Base-by-base conservation (phyloP, 2,329 filamentous ascomycete species). In the Cordyceps farinosa region DNA sequence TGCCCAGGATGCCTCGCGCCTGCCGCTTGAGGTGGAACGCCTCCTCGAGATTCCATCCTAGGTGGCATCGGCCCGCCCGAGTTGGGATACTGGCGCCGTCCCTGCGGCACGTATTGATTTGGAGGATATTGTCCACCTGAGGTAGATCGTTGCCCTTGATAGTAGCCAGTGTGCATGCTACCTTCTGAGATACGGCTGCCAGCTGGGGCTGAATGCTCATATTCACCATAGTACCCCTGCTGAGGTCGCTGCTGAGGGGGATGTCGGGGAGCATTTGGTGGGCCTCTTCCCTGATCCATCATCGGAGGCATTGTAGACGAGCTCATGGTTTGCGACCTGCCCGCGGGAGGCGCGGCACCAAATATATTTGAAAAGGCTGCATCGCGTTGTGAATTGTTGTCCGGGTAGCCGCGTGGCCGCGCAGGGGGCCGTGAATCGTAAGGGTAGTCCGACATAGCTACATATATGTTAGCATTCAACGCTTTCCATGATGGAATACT, bases 331-430 rank as follows among this genome's bases (percentile, higher is more conserved):
- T 97, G 93, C 64, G 93, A 96, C 75, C 95, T 89, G 64, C 94
- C 94, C 52, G 91, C 87, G 53, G 92, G 92, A 67, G 91, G 92
- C 67, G 91, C 85, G 67, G 87, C 88, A 69, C 94, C 95, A 75
- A 98, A 99, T 74, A 98, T 98, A 78, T 94, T 94, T 68, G 90
- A 92, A 77, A 96, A 99, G 68, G 94, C 95, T 69, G 92, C 91
- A 85, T 99, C 93, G 79, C 95, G 90, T 78, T 95, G 91, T 72
- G 82, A 82, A 73, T 83, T 82, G 67, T 81, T 79, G 64, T 82
- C 78, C 68, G 68, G 81, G 81, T 84, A 82, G 68, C 82, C 78
- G 63, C 77, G 76, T 68, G 75, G 77, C 44, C 76, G 76, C 60
- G 78, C 76, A 73, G 77, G 76, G 66, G 34, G 62, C 36, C 81